Evolutionary conservation across 225 moss, liverwort and hornwort genomes (phyloP), one percentile per base, ranked within the genome.

Genomic region (Pseudoscleropodium purum): DNA sequence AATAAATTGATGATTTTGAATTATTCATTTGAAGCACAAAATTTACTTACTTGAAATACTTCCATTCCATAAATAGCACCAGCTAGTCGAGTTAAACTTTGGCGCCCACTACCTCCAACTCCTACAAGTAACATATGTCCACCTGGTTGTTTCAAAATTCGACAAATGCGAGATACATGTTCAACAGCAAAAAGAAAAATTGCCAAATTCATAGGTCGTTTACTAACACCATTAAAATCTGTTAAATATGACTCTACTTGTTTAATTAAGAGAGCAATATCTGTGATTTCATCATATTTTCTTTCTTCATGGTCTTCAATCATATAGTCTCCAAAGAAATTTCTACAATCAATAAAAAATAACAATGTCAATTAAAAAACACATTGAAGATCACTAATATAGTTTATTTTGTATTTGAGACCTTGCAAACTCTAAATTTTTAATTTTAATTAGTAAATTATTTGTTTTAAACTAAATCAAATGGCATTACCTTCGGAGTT

Each of bases 61-160:
- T 98, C 97, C 98, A 98, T 98, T 26, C 91, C 87, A 88, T 98
- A 98, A 56, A 98, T 96, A 14, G 95, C 94, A 73, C 96, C 93
- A 39, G 97, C 87, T 37, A 98, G 89, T 8, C 97, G 90, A 52
- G 97, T 98, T 37, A 98, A 92, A 91, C 98, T 98, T 88, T 98
- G 97, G 19, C 98, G 92, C 37, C 97, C 97, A 91, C 96, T 97
- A n/a, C 98, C 98, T 91, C 98, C 98, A 73, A 98, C 96, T 89
- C 98, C 98, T 45, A 98, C 94, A 56, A 98, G 95, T 65, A 98
- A 89, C 95, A 98, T 98, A 63, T 98, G 96, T 39, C 98, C 98
- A 43, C 97, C 90, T 52, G 98, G 97, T 85, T 98, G 98, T 81
- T 98, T 98, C 13, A 98, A 80, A 59, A 98, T 91, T 79, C 97